Conservation (phyloP, 1,139 yeast species). For the Sugiyamaella novakii region DNA sequence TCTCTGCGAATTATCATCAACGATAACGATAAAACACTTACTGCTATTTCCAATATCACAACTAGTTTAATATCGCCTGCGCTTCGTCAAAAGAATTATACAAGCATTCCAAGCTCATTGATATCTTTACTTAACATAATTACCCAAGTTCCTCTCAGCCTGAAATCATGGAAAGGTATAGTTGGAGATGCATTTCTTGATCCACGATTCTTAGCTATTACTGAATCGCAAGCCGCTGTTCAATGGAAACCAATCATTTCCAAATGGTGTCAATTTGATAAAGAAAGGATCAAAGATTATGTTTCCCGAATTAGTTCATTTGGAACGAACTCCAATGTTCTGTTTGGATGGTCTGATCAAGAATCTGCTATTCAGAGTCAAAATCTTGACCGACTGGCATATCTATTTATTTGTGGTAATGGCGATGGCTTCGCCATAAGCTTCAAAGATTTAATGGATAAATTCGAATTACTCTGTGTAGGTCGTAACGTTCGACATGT, state of each 20-base stretch:
- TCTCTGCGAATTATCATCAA: constrained; percentile 47
- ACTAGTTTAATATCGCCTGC: constrained; percentile 49
- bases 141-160: constrained; percentile 32
- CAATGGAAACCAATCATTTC: constrained; percentile 56
- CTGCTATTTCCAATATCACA: constrained; percentile 47
- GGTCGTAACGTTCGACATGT: constrained; percentile 48
- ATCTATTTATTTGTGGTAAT: constrained; percentile 62
- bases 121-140: constrained; percentile 35
- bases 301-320: constrained; percentile 52
- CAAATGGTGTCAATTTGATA: constrained; percentile 61
- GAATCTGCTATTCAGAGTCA: constrained; percentile 55
- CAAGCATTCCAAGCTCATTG: constrained; percentile 29
- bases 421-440: constrained; percentile 55
- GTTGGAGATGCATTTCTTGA: constrained; percentile 47
- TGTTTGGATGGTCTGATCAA: constrained; percentile 74
- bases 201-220: constrained; percentile 46
- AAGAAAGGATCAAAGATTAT: constrained; percentile 61
- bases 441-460: constrained; percentile 54
- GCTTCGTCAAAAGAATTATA: constrained; percentile 42
- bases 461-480: constrained; percentile 46
- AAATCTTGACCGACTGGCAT: constrained; percentile 61
- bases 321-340: constrained; percentile 53
- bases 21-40: constrained; percentile 52
- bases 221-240: constrained; percentile 34
- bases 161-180: constrained; percentile 44